Base-by-base conservation (phyloP, 2,329 filamentous ascomycete species). In the Fonsecaea nubica region DNA sequence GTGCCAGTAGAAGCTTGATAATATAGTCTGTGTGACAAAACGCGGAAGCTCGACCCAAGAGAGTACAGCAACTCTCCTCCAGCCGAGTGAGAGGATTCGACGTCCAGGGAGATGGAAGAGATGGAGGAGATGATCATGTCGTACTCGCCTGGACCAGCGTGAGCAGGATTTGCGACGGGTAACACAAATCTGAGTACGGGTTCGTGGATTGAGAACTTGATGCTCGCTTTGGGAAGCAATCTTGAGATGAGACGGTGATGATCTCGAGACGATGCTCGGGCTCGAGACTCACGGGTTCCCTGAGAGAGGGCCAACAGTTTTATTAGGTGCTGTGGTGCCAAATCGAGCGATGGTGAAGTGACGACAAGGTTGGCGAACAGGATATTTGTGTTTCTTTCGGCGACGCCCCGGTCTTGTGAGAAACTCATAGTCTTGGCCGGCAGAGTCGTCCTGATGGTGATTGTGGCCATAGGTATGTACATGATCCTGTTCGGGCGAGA, bases 401-500 rank as follows among this genome's bases (percentile, higher is more conserved):
- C 90, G 10, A 86, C 84, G 71, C 90, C 90, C 64, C 82, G 81
- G 38, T 90, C 86, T 65, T 89, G 86, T 1, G 89, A 87, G 62
- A 93, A 86, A 75, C 94, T 91, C 10, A 99, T 89, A 0, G 93
- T 96, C 78, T 98, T 97, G 12, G 95, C 96, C 5, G 94, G 94
- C 7, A 98, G 81, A 0, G 96, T 99, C 0, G 95, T 98, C 77
- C 94, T 92, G 66, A 98, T 88, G 0, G 90, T 99, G 2, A 93
- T 97, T 1, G 95, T 99, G 21, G 94, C 92, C 95, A 99, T 98
- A 0, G 95, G 95, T 52, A 99, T 87, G 76, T 99, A 99, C 25
- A 97, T 80, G 65, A 99, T 85, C 62, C 94, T 89, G 76, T 97
- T 92, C 0, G 92, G 90, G 73, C 91, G 91, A 8, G 90, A 91